Evolutionary conservation across 2,329 filamentous ascomycete genomes (phyloP).

Genomic region (Stagonosporopsis vannaccii): DNA sequence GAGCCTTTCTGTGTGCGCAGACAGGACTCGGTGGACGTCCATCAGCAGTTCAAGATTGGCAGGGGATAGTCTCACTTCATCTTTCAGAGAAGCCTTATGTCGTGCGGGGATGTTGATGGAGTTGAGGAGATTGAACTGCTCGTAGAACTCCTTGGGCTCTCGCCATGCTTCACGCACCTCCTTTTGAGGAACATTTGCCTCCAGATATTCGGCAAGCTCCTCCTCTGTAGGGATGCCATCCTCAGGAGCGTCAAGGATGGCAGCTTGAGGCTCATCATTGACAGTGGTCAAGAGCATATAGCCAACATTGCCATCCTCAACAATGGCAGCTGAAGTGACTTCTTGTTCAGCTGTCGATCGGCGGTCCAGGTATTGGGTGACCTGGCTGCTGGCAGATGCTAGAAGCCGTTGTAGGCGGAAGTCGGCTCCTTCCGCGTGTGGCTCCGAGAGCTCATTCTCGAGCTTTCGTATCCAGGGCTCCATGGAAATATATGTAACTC

Average conservation of each 20-base stretch:
- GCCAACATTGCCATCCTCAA: constrained; percentile 64
- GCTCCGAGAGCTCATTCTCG: constrained; percentile 63
- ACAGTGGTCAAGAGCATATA: constrained; percentile 63
- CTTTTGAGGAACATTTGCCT: constrained; percentile 22
- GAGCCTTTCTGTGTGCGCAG: constrained; percentile 72
- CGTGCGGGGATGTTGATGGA: constrained; percentile 67
- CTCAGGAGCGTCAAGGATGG: constrained; percentile 59
- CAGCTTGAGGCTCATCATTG: constrained; percentile 59
- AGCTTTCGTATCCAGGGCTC: constrained; percentile 64
- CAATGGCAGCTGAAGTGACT: constrained; percentile 59
- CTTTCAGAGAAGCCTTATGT: constrained; percentile 67
- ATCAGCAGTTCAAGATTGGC: constrained; percentile 75
- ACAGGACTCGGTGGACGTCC: constrained; percentile 74
- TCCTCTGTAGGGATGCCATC: constrained; percentile 37
- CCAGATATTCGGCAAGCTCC: constrained; percentile 37
- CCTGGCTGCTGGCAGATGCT: constrained; percentile 57
- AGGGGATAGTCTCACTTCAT: constrained; percentile 73
- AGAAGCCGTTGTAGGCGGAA: constrained; percentile 66
- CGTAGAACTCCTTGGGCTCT: constrained; percentile 67
- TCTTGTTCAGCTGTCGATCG: constrained; percentile 33
- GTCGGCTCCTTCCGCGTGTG: constrained; percentile 59
- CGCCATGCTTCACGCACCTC: constrained; percentile 73
- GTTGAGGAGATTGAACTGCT: constrained; percentile 62
- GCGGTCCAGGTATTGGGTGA: constrained; percentile 57
- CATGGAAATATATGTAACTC: constrained; percentile 63